Evolutionary conservation across 2,329 filamentous ascomycete genomes (phyloP).

Genomic region (Ceratocystis harringtonii): DNA sequence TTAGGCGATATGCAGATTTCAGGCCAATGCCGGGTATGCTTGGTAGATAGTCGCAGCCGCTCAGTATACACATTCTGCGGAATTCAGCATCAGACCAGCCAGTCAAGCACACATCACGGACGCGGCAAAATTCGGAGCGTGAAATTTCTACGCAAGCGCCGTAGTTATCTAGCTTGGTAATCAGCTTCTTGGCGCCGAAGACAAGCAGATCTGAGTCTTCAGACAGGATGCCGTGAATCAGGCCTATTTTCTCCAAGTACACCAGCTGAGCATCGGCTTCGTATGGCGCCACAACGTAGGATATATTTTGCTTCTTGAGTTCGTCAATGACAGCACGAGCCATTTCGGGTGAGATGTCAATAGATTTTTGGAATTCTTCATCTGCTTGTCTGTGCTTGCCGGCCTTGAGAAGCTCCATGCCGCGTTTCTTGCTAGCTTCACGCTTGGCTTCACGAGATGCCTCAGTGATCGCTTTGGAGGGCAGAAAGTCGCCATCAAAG

Average conservation of each 20-base stretch:
- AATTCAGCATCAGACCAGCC: constrained; percentile 91
- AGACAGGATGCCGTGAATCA: constrained; percentile 77
- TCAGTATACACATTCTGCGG: constrained; percentile 87
- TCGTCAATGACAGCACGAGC: constrained; percentile 82
- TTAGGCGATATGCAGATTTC: constrained; percentile 81
- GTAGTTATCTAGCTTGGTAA: constrained; percentile 90
- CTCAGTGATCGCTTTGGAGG: constrained; percentile 84
- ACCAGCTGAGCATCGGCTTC: constrained; percentile 95
- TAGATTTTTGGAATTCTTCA: constrained; percentile 79
- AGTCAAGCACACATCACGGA: constrained; percentile 72
- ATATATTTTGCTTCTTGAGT: constrained; percentile 61
- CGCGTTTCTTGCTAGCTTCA: constrained; percentile 59
- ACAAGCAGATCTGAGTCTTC: constrained; percentile 95
- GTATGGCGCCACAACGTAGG: constrained; percentile 90
- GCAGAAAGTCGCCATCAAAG: constrained; percentile 89
- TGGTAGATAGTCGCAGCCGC: constrained; percentile 88
- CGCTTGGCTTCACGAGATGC: constrained; percentile 58
- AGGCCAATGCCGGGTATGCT: constrained; percentile 74
- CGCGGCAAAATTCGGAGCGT: constrained; percentile 74
- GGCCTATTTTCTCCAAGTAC: constrained; percentile 74
- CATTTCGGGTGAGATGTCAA: constrained; percentile 95
- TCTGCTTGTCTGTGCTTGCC: constrained; percentile 71
- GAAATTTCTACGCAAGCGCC: constrained; percentile 88
- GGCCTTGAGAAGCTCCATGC: constrained; percentile 64
- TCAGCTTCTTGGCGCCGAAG: constrained; percentile 76